These are phyloP conservation scores for Aspergillus saccharolyticus DNA, from an alignment of 495 filamentous ascomycete genomes.

Conservation along the genomic window DNA sequence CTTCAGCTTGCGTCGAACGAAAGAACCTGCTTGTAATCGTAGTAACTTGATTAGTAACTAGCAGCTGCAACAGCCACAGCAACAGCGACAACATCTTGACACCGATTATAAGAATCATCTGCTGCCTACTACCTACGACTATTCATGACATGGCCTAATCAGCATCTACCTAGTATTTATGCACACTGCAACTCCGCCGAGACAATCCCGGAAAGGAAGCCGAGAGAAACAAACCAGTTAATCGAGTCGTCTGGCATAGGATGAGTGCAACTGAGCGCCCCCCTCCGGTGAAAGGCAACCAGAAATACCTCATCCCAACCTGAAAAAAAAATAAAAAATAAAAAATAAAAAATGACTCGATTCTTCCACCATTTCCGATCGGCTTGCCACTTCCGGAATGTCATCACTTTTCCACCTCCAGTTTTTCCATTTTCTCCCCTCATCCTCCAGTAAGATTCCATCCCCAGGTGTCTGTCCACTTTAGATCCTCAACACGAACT, in stretches of 20 bases:
- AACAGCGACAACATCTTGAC: not conserved
- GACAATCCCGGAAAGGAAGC: not conserved
- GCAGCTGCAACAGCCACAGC: not conserved
- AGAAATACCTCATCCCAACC: not conserved
- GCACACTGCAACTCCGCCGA: not conserved
- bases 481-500: not conserved
- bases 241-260: too few relatives aligned
- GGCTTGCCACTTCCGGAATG: slow-evolving; percentile 20
- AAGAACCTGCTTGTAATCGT: not conserved
- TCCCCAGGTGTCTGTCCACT: too few relatives aligned
- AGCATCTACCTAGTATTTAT: not conserved
- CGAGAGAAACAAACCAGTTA: too few relatives aligned
- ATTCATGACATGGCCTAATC: too few relatives aligned
- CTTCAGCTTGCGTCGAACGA: slow-evolving; percentile 11
- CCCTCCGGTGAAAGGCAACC: not conserved
- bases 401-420: slow-evolving; percentile 6
- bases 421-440: too few relatives aligned
- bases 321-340: not conserved
- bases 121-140: not conserved
- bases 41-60: not conserved
- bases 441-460: too few relatives aligned
- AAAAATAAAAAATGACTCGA: not conserved
- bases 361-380: slow-evolving; percentile 9
- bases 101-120: not conserved
- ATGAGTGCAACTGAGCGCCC: too few relatives aligned